phyloP scores from a whole-genome alignment of 371 early-diverging fungal species.

The Mortierella polycephala region DNA sequence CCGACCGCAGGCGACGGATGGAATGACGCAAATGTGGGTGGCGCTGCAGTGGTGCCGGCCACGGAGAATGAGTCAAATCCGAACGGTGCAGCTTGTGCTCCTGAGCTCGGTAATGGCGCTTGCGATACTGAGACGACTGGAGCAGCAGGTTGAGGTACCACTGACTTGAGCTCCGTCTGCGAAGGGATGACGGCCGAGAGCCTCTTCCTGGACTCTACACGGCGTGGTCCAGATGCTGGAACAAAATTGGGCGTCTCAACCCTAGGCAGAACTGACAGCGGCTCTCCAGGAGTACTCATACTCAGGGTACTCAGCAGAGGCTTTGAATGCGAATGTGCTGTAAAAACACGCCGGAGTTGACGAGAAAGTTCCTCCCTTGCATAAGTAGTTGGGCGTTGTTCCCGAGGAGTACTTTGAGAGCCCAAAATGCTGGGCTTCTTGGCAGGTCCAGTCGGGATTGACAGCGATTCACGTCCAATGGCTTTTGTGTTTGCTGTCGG shows the following conservation, averaged over 20 bases:
- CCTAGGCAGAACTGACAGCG: constrained; percentile 25
- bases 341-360: constrained; percentile 26
- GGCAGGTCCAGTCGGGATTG: background rate
- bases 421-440: constrained; percentile 10
- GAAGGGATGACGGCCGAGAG: constrained; percentile 25
- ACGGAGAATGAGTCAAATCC: background rate
- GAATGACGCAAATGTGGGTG: no score
- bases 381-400: constrained; percentile 10
- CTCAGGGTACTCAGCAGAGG: constrained; percentile 13
- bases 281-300: constrained; percentile 2
- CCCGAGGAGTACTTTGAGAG: background rate
- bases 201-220: constrained; percentile 43
- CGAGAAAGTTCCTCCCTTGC: constrained; percentile 29
- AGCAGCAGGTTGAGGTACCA: constrained; percentile 4
- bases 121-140: background rate
- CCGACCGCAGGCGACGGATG: background rate
- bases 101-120: background rate
- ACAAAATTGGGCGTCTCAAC: constrained; percentile 20
- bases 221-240: constrained; percentile 34
- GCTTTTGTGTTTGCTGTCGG: background rate
- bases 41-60: no score
- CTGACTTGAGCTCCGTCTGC: constrained; percentile 5
- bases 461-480: background rate
- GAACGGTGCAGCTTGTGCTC: constrained; percentile 2
- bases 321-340: constrained; percentile 7